A percentile compares a stretch with the other conserved stretches of the same genome.
Evolutionary conservation across 345 rosid genomes (phyloP).

Genomic region (Clausena lansium): DNA sequence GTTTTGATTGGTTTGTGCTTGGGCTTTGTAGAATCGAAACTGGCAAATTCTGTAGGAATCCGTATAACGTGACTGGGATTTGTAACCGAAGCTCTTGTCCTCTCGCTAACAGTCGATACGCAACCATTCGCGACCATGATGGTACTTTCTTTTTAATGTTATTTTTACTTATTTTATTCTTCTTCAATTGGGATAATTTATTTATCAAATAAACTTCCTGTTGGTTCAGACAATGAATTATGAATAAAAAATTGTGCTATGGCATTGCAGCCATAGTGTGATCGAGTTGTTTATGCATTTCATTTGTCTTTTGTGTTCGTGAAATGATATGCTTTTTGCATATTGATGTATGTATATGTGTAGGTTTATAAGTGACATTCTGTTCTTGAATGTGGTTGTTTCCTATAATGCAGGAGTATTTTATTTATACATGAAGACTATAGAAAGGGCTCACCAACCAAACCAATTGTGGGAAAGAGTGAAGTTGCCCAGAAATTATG

Average conservation of each 20-base stretch:
- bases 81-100: constrained; percentile 98
- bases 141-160: constrained; percentile 33
- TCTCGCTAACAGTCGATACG: constrained; percentile 93
- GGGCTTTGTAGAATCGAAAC: constrained; percentile 62
- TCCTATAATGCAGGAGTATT: constrained; percentile 63
- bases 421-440: constrained; percentile 90
- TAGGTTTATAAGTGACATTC: not conserved
- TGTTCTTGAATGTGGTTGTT: not conserved
- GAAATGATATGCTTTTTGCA: not conserved
- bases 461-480: constrained; percentile 88
- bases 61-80: constrained; percentile 87
- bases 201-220: not conserved
- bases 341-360: not conserved
- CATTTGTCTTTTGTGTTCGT: not conserved
- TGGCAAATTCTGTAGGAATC: constrained; percentile 89
- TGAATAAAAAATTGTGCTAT: not conserved
- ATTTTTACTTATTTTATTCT: not conserved
- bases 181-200: not conserved
- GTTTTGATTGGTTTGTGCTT: not conserved
- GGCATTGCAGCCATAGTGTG: not conserved
- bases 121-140: constrained; percentile 89
- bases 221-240: not conserved
- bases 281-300: not conserved
- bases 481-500: constrained; percentile 81
- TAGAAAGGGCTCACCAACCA: constrained; percentile 95